These are phyloP conservation scores for Hypoxylon lenormandii DNA, from an alignment of 495 filamentous ascomycete species.

Conservation along the genomic window DNA sequence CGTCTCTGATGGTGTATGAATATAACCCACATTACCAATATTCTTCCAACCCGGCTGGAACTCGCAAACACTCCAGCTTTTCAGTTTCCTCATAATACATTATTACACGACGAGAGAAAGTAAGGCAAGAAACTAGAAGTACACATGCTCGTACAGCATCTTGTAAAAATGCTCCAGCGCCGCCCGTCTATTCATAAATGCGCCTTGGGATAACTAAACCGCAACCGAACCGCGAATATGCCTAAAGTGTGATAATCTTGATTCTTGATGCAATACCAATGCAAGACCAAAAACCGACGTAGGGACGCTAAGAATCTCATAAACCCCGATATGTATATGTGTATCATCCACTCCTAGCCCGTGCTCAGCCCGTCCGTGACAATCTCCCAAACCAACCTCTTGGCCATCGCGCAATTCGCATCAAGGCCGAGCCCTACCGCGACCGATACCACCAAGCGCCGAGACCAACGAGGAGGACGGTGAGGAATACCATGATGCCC, in stretches of 20 bases:
- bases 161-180: no score
- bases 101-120: not conserved
- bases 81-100: not conserved
- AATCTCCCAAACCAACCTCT: not conserved
- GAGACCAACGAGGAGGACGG: slow-evolving; percentile 51
- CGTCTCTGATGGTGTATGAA: slow-evolving; percentile 8
- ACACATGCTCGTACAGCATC: no score
- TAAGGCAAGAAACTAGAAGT: not conserved
- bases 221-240: not conserved
- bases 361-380: slow-evolving; percentile 1
- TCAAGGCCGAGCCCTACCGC: slow-evolving; percentile 33
- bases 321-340: not conserved
- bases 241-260: no score
- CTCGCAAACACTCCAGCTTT: not conserved
- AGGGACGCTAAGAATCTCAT: not conserved
- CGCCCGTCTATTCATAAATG: no score
- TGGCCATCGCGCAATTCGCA: slow-evolving; percentile 7
- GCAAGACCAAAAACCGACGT: not conserved
- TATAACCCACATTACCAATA: slow-evolving; percentile 12
- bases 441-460: slow-evolving; percentile 58
- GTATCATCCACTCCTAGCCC: slow-evolving; percentile 6
- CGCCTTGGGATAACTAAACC: no score
- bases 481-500: slow-evolving; percentile 54
- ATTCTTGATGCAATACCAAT: not conserved
- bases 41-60: not conserved